phyloP scores from a whole-genome alignment of 495 filamentous ascomycete genomes.

The Xylaria cubensis region DNA sequence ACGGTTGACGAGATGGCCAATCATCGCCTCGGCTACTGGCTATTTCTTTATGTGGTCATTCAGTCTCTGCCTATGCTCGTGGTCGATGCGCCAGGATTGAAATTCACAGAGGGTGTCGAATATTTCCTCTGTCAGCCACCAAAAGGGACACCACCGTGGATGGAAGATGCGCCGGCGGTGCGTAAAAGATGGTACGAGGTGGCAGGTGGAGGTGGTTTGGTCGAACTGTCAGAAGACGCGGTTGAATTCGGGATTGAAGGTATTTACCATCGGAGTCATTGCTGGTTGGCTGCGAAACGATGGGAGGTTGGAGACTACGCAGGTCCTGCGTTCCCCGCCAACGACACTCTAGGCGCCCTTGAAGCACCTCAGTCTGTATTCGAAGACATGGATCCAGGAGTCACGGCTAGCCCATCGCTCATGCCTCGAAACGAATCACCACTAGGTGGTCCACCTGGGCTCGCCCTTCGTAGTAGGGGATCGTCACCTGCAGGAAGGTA shows the following conservation, averaged over 20 bases:
- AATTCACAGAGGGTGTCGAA: conserved; percentile 81
- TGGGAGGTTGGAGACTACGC: conserved; percentile 57
- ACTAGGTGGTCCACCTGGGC: conserved; percentile 38
- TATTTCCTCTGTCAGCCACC: conserved; percentile 96
- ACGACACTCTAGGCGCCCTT: conserved; percentile 41
- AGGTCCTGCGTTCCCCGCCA: conserved; percentile 30
- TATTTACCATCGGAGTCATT: conserved; percentile 88
- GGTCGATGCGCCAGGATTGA: conserved; percentile 81
- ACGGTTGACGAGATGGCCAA: conserved; percentile 75
- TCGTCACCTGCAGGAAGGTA: conserved; percentile 41
- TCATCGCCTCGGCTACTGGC: conserved; percentile 85
- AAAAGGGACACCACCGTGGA: conserved; percentile 84
- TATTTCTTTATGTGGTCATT: conserved; percentile 90
- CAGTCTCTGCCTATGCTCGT: conserved; percentile 91
- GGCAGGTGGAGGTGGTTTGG: conserved; percentile 70
- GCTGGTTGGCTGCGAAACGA: conserved; percentile 82
- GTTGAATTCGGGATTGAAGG: conserved; percentile 90
- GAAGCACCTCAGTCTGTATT: conserved; percentile 47
- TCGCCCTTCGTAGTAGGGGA: conserved; percentile 42
- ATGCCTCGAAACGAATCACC: conserved; percentile 39
- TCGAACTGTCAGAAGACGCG: conserved; percentile 79
- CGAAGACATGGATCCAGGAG: conserved; percentile 35
- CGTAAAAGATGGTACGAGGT: conserved; percentile 83
- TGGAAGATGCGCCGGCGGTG: conserved; percentile 68
- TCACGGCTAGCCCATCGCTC: conserved; percentile 33